These are phyloP conservation scores for Aspergillus proliferans DNA, from an alignment of 2,329 filamentous ascomycete genomes.

Conservation along the genomic window DNA sequence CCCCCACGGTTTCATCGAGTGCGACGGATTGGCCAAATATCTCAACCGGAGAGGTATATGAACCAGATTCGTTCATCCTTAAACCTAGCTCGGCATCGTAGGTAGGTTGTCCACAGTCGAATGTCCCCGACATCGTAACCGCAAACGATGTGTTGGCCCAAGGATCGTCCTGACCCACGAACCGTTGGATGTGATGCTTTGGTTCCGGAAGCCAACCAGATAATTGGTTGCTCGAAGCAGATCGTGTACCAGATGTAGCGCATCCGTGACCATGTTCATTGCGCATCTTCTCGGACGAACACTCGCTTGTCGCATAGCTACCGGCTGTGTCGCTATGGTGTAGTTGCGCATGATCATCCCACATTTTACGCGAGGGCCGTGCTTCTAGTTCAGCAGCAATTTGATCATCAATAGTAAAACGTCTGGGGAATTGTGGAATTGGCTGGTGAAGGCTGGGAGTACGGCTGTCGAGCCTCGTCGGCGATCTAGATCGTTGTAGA, in stretches of 20 bases:
- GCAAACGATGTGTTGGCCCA: not conserved
- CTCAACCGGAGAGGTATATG: conserved; percentile 1
- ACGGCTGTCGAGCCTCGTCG: not conserved
- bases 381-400: conserved; percentile 14
- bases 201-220: conserved; percentile 14
- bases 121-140: not conserved
- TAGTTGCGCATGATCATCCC: too few relatives aligned
- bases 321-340: not conserved
- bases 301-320: not conserved
- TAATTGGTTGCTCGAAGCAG: conserved; percentile 1
- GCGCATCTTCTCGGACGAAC: not conserved
- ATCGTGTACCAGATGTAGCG: conserved; percentile 1
- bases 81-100: not conserved
- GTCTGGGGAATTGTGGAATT: conserved; percentile 1
- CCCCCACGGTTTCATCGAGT: not conserved
- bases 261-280: not conserved
- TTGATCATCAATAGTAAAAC: conserved; percentile 25
- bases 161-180: not conserved
- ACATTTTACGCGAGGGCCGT: too few relatives aligned
- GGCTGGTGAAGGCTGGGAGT: not conserved
- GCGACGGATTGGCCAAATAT: conserved; percentile 14
- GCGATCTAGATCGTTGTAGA: not conserved
- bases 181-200: conserved; percentile 6
- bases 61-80: not conserved
- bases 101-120: not conserved